Evolutionary conservation across 2,329 filamentous ascomycete species (phyloP).

Genomic region (Paracorniculantispora psalliotae): DNA sequence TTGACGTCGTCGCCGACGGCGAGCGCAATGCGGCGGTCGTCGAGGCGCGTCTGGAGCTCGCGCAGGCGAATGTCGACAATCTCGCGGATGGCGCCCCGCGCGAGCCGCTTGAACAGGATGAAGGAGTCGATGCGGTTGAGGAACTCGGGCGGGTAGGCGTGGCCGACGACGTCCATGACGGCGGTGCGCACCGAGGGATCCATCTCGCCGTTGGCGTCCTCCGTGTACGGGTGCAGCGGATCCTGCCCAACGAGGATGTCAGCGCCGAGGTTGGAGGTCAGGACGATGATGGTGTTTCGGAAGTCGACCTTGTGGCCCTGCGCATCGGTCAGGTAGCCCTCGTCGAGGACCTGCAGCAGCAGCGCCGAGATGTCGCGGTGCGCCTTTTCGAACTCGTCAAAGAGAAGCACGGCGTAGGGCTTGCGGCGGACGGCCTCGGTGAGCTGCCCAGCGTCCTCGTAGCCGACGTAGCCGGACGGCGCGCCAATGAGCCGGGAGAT

Average conservation of each 20-base stretch:
- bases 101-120: conserved; percentile 89
- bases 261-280: conserved; percentile 92
- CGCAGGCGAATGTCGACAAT: conserved; percentile 89
- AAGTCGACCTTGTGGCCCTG: conserved; percentile 98
- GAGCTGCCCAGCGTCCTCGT: conserved; percentile 92
- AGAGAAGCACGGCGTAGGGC: conserved; percentile 88
- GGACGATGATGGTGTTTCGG: conserved; percentile 90
- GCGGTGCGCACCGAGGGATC: conserved; percentile 67
- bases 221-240: conserved; percentile 57
- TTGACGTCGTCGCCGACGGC: conserved; percentile 67
- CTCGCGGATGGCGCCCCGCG: conserved; percentile 71
- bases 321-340: conserved; percentile 90
- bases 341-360: conserved; percentile 89
- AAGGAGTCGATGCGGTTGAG: conserved; percentile 95
- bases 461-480: conserved; percentile 91
- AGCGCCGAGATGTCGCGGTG: conserved; percentile 91
- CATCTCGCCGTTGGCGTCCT: conserved; percentile 62
- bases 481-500: conserved; percentile 88
- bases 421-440: conserved; percentile 94
- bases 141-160: conserved; percentile 81
- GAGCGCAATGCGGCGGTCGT: conserved; percentile 78
- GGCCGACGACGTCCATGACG: conserved; percentile 82
- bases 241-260: conserved; percentile 81
- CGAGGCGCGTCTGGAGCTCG: conserved; percentile 77
- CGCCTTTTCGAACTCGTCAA: conserved; percentile 97